Evolutionary conservation across 1,139 yeast species (phyloP).

Genomic region (Debaryomyces udenii): DNA sequence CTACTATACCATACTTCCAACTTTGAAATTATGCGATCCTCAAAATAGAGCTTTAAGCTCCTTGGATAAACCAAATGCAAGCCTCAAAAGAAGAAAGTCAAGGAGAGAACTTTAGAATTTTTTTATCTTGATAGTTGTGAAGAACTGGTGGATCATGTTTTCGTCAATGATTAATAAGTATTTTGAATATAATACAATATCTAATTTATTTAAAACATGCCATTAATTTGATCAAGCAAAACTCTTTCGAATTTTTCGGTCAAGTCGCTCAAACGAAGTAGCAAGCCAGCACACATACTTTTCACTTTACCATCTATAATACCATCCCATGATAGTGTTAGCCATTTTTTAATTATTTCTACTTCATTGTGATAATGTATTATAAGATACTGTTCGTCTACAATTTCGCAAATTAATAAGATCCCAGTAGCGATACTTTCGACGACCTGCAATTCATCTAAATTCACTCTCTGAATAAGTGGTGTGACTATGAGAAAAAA

Average conservation of each 20-base stretch:
- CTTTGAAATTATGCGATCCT: slow-evolving; percentile 59
- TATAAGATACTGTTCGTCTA: slow-evolving; percentile 40
- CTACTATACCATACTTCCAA: slow-evolving; percentile 61
- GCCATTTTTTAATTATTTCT: slow-evolving; percentile 41
- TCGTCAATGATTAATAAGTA: too few species aligned
- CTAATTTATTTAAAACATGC: slow-evolving; percentile 20
- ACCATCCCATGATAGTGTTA: slow-evolving; percentile 46
- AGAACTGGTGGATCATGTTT: too few species aligned
- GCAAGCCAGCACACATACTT: slow-evolving; percentile 54
- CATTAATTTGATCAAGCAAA: slow-evolving; percentile 21
- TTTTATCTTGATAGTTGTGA: too few species aligned
- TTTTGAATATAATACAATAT: too few species aligned
- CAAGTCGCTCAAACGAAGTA: slow-evolving; percentile 41
- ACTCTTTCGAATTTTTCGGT: slow-evolving; percentile 16
- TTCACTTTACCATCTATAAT: slow-evolving; percentile 49
- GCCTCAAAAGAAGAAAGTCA: too few species aligned
- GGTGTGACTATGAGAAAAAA: slow-evolving; percentile 43
- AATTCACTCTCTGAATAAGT: slow-evolving; percentile 21
- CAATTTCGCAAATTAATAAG: slow-evolving; percentile 48
- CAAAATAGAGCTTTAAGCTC: slow-evolving; percentile 35
- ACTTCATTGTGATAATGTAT: slow-evolving; percentile 32
- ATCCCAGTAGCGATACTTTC: slow-evolving; percentile 54
- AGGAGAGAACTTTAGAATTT: too few species aligned
- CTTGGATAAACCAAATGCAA: slow-evolving; percentile 23
- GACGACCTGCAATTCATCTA: slow-evolving; percentile 36